Evolutionary conservation across 495 filamentous ascomycete species (phyloP), one percentile per base, ranked within the genome.

Genomic region (Penicillium cosmopolitanum): DNA sequence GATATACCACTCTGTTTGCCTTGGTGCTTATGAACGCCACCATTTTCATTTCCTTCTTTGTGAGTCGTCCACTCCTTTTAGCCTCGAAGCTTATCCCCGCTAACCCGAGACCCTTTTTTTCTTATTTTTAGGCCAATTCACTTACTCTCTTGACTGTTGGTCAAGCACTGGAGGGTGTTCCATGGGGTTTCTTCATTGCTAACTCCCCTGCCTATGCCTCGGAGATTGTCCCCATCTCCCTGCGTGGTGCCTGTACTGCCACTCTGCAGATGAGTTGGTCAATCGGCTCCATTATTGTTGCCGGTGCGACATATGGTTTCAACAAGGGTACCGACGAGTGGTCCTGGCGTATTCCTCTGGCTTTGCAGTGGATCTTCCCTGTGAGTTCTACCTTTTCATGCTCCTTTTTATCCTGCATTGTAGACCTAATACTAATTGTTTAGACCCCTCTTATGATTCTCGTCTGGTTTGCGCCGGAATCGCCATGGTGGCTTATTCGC

Each of bases 361-460:
- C 85, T 10, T 72, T 90, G 6, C 89, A 92, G 71, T 92, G 89
- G 89, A 85, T 92, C 73, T 92, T 89, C 82, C 88, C 89, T n/a
- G 66, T 69, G 16, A 62, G 66, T 61, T 23, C 13, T 10, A 13
- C 11, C 28, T 23, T 3, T 4, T 25, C 11, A 9, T 16, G 23
- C 47, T 28, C 18, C 7, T 25, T 21, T 0, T 48, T 12, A 6
- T 2, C 16, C 16, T 25, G 5, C 28, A 31, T 31, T 31, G 28
- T 9, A 9, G 28, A 31, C 28, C 0, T 31, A 6, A 31, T 2
- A 18, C 47, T 50, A 18, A 50, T 18, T 15, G 1, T 51, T 9
- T 48, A 73, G 13, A 78, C 85, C 4, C 86, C 87, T 4, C 79
- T 91, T n/a, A 76, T 86, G 43, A 73, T 89, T 50, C 85, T 86